Percentiles rank a stretch among this genome's conserved stretches.
phyloP scores from a whole-genome alignment of 176 grass and related monocot genomes.

The Oryza australiensis region DNA sequence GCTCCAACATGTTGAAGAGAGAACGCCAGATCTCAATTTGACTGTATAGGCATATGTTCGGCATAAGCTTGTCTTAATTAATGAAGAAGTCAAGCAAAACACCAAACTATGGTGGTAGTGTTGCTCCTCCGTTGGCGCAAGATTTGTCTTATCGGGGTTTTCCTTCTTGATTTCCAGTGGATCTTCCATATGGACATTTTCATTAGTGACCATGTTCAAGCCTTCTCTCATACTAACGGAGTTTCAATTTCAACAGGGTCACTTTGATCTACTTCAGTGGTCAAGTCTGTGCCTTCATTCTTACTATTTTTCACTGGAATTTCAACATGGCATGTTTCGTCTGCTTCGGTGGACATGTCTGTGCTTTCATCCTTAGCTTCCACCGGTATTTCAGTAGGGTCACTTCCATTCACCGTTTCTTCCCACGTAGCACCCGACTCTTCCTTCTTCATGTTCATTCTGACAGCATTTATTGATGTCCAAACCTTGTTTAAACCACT shows the following conservation, averaged over 20 bases:
- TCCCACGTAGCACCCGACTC: background rate
- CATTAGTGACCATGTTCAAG: background rate
- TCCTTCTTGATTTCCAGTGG: background rate
- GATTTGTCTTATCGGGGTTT: background rate
- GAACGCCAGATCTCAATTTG: background rate
- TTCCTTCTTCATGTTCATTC: slow-evolving; percentile 17
- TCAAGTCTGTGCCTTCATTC: background rate
- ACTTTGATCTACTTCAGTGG: slow-evolving; percentile 14
- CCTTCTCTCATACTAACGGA: background rate
- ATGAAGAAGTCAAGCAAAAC: background rate
- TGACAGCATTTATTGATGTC: slow-evolving; percentile 26
- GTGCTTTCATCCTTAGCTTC: background rate
- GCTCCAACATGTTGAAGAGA: slow-evolving; percentile 18
- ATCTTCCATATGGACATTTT: background rate
- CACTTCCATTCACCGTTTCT: slow-evolving; percentile 4
- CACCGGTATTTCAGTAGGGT: background rate
- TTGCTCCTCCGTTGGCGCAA: slow-evolving; percentile 17
- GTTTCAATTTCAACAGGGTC: background rate
- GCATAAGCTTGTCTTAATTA: background rate
- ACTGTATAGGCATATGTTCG: background rate
- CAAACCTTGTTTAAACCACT: slow-evolving; percentile 39
- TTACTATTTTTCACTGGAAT: background rate
- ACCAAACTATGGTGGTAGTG: slow-evolving; percentile 11
- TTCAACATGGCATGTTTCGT: background rate
- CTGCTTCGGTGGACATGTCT: background rate